These are phyloP conservation scores for Chalciporus piperatus DNA, from an alignment of 768 basidiomycete genomes.

Conservation along the genomic window DNA sequence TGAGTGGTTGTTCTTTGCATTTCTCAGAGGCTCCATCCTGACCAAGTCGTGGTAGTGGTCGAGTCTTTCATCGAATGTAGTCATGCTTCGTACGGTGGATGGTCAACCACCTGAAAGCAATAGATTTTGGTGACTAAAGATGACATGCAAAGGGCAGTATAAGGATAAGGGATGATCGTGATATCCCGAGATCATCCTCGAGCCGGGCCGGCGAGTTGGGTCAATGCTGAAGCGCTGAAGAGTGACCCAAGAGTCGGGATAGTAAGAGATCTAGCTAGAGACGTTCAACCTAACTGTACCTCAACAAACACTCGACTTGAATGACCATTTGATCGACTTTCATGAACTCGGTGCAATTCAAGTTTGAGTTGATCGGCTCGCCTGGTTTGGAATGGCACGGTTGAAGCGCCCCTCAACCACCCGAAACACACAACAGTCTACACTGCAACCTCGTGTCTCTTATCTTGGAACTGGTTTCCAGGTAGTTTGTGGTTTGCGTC, in stretches of 20 bases:
- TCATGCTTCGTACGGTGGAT: constrained; percentile 36
- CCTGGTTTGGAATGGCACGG: constrained; percentile 16
- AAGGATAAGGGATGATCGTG: not conserved
- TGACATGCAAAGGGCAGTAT: too few relatives aligned
- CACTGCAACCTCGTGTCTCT: constrained; percentile 1
- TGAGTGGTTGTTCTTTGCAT: too few relatives aligned
- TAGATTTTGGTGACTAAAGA: constrained; percentile 33
- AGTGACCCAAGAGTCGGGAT: too few relatives aligned
- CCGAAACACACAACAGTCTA: constrained; percentile 1
- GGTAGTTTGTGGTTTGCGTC: not conserved
- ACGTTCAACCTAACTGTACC: too few relatives aligned
- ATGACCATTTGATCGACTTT: not conserved
- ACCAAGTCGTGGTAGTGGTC: too few relatives aligned
- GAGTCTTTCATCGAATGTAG: constrained; percentile 39
- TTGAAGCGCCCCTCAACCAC: constrained; percentile 15
- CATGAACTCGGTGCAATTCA: too few relatives aligned
- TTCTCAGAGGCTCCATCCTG: too few relatives aligned
- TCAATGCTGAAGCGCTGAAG: too few relatives aligned
- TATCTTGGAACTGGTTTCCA: constrained; percentile 3
- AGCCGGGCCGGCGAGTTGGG: too few relatives aligned
- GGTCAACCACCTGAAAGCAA: constrained; percentile 27
- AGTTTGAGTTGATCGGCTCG: too few relatives aligned
- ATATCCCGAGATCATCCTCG: not conserved
- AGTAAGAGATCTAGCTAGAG: too few relatives aligned
- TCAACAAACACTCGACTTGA: too few relatives aligned